phyloP scores from a whole-genome alignment of 2,329 filamentous ascomycete species.

The Xylariaceae sp. region DNA sequence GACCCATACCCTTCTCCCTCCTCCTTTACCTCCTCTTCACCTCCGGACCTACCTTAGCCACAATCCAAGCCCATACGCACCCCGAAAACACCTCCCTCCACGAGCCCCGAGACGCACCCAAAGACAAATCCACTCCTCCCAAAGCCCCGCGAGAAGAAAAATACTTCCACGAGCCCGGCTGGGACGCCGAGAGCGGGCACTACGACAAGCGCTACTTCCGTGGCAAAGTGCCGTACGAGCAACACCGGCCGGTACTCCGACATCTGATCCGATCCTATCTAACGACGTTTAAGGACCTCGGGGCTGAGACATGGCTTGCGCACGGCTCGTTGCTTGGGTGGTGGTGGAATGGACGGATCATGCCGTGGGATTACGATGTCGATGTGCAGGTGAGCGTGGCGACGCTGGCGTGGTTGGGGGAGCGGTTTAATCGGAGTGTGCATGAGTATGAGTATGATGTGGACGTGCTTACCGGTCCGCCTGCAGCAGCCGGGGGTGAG shows the following conservation, averaged over 20 bases:
- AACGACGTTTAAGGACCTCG: constrained; percentile 55
- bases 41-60: no score
- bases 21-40: no score
- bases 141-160: constrained; percentile 35
- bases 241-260: constrained; percentile 59
- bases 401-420: constrained; percentile 61
- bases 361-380: constrained; percentile 81
- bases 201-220: constrained; percentile 70
- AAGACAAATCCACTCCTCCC: no score
- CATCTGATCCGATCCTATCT: constrained; percentile 73
- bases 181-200: constrained; percentile 57
- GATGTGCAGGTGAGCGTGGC: constrained; percentile 70
- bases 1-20: no score
- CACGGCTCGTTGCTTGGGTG: constrained; percentile 80
- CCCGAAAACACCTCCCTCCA: no score
- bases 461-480: no score
- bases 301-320: constrained; percentile 78
- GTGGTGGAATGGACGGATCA: constrained; percentile 79
- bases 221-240: constrained; percentile 56
- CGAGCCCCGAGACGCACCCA: not conserved
- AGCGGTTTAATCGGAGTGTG: constrained; percentile 63
- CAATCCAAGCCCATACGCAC: no score
- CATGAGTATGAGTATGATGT: constrained; percentile 47
- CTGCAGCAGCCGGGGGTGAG: constrained; percentile 22
- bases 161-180: constrained; percentile 63